Percentiles rank a stretch among this genome's conserved stretches.
phyloP scores from a whole-genome alignment of 2,329 filamentous ascomycete species.

The Waltergamsia citrina region DNA sequence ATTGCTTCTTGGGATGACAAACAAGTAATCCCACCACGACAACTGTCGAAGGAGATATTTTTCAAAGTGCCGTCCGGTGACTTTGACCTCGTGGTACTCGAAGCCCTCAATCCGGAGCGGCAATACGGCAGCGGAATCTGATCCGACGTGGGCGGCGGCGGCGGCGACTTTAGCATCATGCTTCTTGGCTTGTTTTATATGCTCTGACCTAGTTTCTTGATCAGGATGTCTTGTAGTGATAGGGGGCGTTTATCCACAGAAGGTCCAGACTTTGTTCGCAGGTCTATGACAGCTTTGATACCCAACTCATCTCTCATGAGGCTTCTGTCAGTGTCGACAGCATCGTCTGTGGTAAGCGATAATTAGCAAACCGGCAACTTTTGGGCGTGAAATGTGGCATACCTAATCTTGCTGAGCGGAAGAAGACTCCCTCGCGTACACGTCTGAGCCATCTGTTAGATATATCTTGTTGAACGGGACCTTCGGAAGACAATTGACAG shows the following conservation, averaged over 20 bases:
- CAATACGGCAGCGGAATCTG: constrained; percentile 40
- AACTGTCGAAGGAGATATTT: constrained; percentile 57
- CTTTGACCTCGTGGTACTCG: constrained; percentile 56
- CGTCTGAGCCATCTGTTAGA: constrained; percentile 25
- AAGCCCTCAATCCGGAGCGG: constrained; percentile 55
- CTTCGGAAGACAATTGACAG: constrained; percentile 1
- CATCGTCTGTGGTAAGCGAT: constrained; percentile 46
- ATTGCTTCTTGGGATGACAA: constrained; percentile 16
- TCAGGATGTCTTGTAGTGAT: not conserved
- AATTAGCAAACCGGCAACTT: too few relatives aligned
- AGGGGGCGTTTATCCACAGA: not conserved
- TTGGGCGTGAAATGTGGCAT: constrained; percentile 6
- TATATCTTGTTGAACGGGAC: too few relatives aligned
- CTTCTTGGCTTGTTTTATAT: constrained; percentile 57
- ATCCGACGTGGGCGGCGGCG: constrained; percentile 19
- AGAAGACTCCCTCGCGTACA: constrained; percentile 54
- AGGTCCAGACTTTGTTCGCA: constrained; percentile 58
- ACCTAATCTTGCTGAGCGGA: constrained; percentile 57
- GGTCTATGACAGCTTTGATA: constrained; percentile 67
- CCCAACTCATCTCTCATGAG: constrained; percentile 49
- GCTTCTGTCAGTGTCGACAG: constrained; percentile 53
- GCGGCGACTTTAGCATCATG: constrained; percentile 34
- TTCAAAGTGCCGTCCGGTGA: constrained; percentile 67
- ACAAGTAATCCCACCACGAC: constrained; percentile 58
- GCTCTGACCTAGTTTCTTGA: constrained; percentile 52